Conservation (phyloP, 306 rosid genomes). For the Bauhinia variegata region DNA sequence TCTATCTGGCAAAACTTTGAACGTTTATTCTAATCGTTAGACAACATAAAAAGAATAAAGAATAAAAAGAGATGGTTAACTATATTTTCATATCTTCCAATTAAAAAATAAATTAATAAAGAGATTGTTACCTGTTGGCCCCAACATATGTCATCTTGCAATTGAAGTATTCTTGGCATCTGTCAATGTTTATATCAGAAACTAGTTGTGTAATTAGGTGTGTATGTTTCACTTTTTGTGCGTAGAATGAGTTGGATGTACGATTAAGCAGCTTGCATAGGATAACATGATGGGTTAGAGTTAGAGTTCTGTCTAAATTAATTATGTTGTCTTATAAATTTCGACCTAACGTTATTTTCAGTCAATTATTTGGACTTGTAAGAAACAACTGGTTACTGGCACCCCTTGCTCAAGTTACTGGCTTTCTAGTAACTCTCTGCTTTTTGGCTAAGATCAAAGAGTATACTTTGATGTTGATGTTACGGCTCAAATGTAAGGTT, state of each 20-base stretch:
- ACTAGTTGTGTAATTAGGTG: conserved; percentile 24
- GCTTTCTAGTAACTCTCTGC: too few species aligned
- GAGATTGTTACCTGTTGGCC: too few species aligned
- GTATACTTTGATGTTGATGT: too few species aligned
- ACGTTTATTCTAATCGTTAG: conserved; percentile 1
- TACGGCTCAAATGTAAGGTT: too few species aligned
- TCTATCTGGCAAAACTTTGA: conserved; percentile 6
- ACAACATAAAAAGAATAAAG: neutral
- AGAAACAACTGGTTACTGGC: too few species aligned
- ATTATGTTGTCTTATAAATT: neutral
- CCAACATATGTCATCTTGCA: too few species aligned
- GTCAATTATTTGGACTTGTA: conserved; percentile 38
- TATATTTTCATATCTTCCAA: conserved; percentile 2
- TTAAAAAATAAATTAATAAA: too few species aligned
- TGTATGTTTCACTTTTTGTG: neutral
- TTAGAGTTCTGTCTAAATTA: neutral
- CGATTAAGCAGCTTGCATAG: neutral
- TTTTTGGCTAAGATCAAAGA: too few species aligned
- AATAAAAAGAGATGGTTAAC: neutral
- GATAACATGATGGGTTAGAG: neutral
- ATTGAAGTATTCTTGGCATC: too few species aligned
- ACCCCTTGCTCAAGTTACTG: too few species aligned
- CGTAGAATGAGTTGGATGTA: conserved; percentile 2
- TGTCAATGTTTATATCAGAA: neutral
- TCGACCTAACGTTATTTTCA: neutral